Evolutionary conservation across 371 early-diverging fungal species (phyloP).

Genomic region (Nematocida ausubeli): DNA sequence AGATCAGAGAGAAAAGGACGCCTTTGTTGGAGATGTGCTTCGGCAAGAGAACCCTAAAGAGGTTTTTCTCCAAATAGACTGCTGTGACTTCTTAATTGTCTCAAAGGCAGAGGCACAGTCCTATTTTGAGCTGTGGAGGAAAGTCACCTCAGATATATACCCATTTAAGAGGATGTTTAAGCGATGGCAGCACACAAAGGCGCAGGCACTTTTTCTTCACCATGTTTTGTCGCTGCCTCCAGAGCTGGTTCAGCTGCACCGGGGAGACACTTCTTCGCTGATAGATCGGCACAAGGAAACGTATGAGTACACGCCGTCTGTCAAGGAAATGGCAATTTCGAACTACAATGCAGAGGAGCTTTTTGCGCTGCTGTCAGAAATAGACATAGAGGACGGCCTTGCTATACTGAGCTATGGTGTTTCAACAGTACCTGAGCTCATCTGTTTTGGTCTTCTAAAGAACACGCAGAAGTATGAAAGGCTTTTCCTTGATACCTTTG

Average conservation of each 20-base stretch:
- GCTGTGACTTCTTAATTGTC: conserved; percentile 4
- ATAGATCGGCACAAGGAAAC: conserved; percentile 37
- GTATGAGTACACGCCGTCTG: conserved; percentile 23
- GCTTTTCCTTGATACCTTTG: conserved; percentile 20
- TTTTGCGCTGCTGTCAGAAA: conserved; percentile 3
- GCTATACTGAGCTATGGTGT: conserved; percentile 7
- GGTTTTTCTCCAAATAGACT: conserved; percentile 32
- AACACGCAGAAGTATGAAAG: conserved; percentile 34
- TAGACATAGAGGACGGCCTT: conserved; percentile 30
- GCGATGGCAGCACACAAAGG: conserved; percentile 24
- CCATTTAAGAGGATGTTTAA: conserved; percentile 37
- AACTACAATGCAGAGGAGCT: conserved; percentile 51
- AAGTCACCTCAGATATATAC: background rate
- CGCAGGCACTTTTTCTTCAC: conserved; percentile 32
- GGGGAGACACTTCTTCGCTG: conserved; percentile 24
- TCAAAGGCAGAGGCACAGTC: conserved; percentile 9
- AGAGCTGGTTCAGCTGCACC: conserved; percentile 5
- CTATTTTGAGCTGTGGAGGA: conserved; percentile 31
- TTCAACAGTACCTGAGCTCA: conserved; percentile 13
- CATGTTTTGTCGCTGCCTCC: conserved; percentile 24
- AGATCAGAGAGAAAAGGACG: background rate
- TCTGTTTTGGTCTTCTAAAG: conserved; percentile 16
- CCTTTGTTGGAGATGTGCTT: background rate
- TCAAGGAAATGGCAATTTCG: conserved; percentile 27
- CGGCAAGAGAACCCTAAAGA: conserved; percentile 22